Evolutionary conservation across 495 filamentous ascomycete species (phyloP).

Genomic region (Neurospora sp.): DNA sequence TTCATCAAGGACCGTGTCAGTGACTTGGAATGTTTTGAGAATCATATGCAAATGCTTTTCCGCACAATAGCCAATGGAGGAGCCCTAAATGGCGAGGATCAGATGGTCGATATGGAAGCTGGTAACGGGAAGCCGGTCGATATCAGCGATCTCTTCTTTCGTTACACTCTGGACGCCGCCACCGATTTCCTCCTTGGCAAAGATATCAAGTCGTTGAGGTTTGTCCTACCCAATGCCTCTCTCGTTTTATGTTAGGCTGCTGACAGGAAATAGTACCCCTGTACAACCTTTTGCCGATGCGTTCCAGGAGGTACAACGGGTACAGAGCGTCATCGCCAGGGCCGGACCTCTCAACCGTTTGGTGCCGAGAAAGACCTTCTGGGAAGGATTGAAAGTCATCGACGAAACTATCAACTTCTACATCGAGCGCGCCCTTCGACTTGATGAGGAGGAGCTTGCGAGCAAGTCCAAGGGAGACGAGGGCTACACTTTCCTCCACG

Average conservation of each 20-base stretch:
- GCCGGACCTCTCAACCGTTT: slow-evolving; percentile 45
- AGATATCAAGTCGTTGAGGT: slow-evolving; percentile 57
- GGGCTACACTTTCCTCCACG: slow-evolving; percentile 73
- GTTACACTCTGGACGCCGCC: slow-evolving; percentile 71
- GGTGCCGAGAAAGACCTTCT: slow-evolving; percentile 49
- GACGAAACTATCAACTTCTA: slow-evolving; percentile 66
- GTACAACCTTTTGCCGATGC: slow-evolving; percentile 54
- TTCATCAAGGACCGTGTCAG: slow-evolving; percentile 73
- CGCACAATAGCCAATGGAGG: slow-evolving; percentile 47
- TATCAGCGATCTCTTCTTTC: slow-evolving; percentile 62
- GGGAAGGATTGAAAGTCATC: slow-evolving; percentile 51
- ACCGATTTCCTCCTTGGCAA: slow-evolving; percentile 83
- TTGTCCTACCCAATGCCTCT: slow-evolving; percentile 3
- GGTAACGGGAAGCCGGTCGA: slow-evolving; percentile 48
- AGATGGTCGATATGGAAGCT: slow-evolving; percentile 33
- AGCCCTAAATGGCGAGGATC: slow-evolving; percentile 29
- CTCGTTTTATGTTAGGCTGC: background rate
- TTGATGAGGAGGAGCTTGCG: slow-evolving; percentile 51
- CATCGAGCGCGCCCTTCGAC: slow-evolving; percentile 53
- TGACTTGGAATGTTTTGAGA: slow-evolving; percentile 72
- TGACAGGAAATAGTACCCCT: slow-evolving; percentile 20
- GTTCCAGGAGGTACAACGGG: slow-evolving; percentile 60
- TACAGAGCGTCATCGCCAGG: slow-evolving; percentile 51
- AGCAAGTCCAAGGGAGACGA: slow-evolving; percentile 50
- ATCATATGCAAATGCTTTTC: slow-evolving; percentile 57